Conservation (phyloP, 257 asterid species). For the Solanum sparsipilum region DNA sequence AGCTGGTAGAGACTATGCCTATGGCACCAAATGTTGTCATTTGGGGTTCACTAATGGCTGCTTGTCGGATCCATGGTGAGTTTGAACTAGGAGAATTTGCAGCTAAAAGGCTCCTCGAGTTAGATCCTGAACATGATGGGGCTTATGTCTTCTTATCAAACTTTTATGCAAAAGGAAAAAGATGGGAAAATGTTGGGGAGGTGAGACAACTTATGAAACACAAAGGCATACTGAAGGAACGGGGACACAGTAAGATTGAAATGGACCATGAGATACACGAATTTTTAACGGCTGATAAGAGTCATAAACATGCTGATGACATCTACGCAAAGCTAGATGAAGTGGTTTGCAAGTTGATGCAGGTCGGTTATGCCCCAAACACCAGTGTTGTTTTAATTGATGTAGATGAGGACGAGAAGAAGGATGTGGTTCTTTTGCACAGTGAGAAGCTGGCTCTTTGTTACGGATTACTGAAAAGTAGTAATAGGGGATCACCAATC, state of each 20-base stretch:
- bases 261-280: slow-evolving; percentile 32
- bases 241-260: slow-evolving; percentile 57
- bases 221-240: slow-evolving; percentile 43
- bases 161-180: slow-evolving; percentile 42
- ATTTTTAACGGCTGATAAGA: slow-evolving; percentile 51
- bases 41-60: slow-evolving; percentile 80
- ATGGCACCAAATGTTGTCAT: slow-evolving; percentile 62
- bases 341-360: slow-evolving; percentile 36
- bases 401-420: slow-evolving; percentile 46
- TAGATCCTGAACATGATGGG: slow-evolving; percentile 72
- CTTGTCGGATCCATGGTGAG: slow-evolving; percentile 56
- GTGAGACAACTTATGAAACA: slow-evolving; percentile 38
- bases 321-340: slow-evolving; percentile 42
- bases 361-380: slow-evolving; percentile 43
- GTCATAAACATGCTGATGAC: slow-evolving; percentile 34
- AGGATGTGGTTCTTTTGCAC: slow-evolving; percentile 46
- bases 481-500: slow-evolving; percentile 27
- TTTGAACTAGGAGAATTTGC: slow-evolving; percentile 63
- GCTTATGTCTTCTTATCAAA: slow-evolving; percentile 72
- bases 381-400: slow-evolving; percentile 40
- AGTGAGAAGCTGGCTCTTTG: slow-evolving; percentile 57
- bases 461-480: slow-evolving; percentile 31
- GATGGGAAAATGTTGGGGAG: slow-evolving; percentile 44
- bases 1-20: slow-evolving; percentile 63
- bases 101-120: slow-evolving; percentile 48